These are phyloP conservation scores for Parmelia sp. DNA, from an alignment of 495 filamentous ascomycete species.

Conservation along the genomic window DNA sequence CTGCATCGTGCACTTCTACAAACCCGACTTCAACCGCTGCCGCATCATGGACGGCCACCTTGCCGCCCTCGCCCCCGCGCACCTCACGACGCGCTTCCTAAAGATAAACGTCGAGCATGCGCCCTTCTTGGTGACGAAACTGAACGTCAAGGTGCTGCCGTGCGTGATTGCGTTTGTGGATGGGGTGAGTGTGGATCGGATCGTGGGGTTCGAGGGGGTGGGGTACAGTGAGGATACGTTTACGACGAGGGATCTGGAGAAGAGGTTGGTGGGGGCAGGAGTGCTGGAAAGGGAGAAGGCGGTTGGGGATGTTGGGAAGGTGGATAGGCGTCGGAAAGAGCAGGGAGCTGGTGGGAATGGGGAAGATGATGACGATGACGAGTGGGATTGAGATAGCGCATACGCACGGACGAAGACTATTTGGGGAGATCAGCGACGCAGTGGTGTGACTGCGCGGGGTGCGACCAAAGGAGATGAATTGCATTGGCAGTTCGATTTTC, in stretches of 20 bases:
- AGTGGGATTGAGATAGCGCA: slow-evolving; percentile 70
- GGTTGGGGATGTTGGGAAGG: slow-evolving; percentile 34
- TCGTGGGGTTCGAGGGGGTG: slow-evolving; percentile 71
- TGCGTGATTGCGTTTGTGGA: slow-evolving; percentile 71
- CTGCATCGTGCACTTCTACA: slow-evolving; percentile 69
- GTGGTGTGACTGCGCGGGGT: no score
- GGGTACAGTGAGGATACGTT: slow-evolving; percentile 56
- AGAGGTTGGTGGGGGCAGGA: slow-evolving; percentile 50
- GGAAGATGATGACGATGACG: slow-evolving; percentile 50
- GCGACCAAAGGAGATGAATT: no score
- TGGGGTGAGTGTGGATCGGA: slow-evolving; percentile 58
- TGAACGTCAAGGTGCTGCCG: slow-evolving; percentile 64
- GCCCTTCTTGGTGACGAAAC: slow-evolving; percentile 63
- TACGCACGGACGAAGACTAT: no score
- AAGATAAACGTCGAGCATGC: slow-evolving; percentile 65
- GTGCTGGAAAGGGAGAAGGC: slow-evolving; percentile 54
- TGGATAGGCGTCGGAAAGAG: slow-evolving; percentile 33
- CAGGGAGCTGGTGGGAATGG: slow-evolving; percentile 27
- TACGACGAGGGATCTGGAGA: slow-evolving; percentile 57
- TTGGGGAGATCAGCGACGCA: no score
- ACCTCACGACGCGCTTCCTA: slow-evolving; percentile 64
- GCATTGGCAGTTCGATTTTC: no score
- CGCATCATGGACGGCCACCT: slow-evolving; percentile 62
- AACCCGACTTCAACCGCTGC: slow-evolving; percentile 68
- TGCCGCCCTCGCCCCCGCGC: slow-evolving; percentile 49